Evolutionary conservation across 2,329 filamentous ascomycete species (phyloP).

Genomic region (Microdochium trichocladiopsis): DNA sequence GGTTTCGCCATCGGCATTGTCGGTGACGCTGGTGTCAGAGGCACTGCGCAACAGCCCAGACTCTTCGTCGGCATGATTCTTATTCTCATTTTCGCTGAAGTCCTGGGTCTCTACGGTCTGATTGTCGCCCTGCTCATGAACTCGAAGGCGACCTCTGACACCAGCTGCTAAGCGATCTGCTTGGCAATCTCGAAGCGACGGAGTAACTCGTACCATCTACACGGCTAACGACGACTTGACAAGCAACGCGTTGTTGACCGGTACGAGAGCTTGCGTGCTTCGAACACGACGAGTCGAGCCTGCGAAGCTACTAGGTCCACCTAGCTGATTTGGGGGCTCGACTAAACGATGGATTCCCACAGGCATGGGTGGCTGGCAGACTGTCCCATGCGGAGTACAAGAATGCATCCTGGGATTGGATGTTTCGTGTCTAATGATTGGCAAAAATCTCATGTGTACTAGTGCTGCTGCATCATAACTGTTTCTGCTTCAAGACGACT

Average conservation of each 20-base stretch:
- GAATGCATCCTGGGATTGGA: neutral
- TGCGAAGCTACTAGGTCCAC: neutral
- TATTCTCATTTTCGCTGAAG: conserved; percentile 99
- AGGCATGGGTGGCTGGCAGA: neutral
- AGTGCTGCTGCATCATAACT: conserved; percentile 1
- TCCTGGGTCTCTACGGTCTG: conserved; percentile 97
- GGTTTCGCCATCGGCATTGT: conserved; percentile 85
- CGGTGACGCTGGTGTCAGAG: conserved; percentile 81
- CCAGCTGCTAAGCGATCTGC: conserved; percentile 44
- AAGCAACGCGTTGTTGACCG: neutral
- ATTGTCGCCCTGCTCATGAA: conserved; percentile 99
- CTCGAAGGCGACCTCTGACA: conserved; percentile 71
- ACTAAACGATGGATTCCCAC: neutral
- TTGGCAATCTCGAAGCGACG: neutral
- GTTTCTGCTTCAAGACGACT: neutral
- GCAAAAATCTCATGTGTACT: conserved; percentile 1
- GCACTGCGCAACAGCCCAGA: conserved; percentile 76
- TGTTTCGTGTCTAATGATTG: neutral
- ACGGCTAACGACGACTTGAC: neutral
- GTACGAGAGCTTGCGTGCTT: neutral
- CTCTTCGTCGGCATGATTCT: conserved; percentile 97
- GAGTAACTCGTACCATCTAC: neutral
- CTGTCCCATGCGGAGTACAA: neutral
- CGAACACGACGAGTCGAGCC: neutral
- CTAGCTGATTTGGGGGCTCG: neutral